Conservation (phyloP, 1,139 yeast species). For the Yamadazyma dushanensis region DNA sequence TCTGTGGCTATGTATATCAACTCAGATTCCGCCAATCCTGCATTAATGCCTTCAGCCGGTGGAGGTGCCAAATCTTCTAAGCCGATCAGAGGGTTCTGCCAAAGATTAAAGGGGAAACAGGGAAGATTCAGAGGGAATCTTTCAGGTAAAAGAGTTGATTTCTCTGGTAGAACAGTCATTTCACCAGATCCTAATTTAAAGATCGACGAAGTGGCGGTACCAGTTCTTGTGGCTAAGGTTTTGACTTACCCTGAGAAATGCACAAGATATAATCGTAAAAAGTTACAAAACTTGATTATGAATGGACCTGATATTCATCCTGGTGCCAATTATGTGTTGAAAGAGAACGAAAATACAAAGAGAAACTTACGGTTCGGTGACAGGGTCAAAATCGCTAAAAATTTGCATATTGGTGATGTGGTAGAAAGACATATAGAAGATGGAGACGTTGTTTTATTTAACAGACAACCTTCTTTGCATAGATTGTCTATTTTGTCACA, state of each 20-base stretch:
- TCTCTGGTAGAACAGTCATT: conserved; percentile 96
- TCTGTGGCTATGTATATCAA: conserved; percentile 97
- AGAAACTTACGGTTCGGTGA: conserved; percentile 90
- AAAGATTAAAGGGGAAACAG: conserved; percentile 95
- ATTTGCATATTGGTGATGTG: conserved; percentile 81
- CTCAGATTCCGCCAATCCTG: conserved; percentile 90
- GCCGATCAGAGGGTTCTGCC: conserved; percentile 96
- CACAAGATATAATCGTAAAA: conserved; percentile 80
- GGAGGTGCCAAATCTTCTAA: conserved; percentile 61
- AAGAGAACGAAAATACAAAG: conserved; percentile 81
- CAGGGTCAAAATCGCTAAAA: conserved; percentile 71
- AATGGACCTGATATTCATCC: conserved; percentile 93
- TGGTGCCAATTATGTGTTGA: conserved; percentile 90
- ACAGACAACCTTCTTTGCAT: conserved; percentile 97
- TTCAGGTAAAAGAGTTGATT: conserved; percentile 98
- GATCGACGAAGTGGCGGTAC: conserved; percentile 97
- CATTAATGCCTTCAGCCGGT: conserved; percentile 60
- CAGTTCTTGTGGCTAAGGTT: conserved; percentile 93
- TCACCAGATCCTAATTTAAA: conserved; percentile 97
- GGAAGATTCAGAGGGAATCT: conserved; percentile 98
- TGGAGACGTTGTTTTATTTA: conserved; percentile 93
- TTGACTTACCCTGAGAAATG: conserved; percentile 95
- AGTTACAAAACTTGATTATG: conserved; percentile 67
- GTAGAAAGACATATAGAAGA: conserved; percentile 98
- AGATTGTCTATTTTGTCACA: conserved; percentile 92